phyloP scores from a whole-genome alignment of 2,329 filamentous ascomycete species.

The Dothidotthia symphoricarpi region DNA sequence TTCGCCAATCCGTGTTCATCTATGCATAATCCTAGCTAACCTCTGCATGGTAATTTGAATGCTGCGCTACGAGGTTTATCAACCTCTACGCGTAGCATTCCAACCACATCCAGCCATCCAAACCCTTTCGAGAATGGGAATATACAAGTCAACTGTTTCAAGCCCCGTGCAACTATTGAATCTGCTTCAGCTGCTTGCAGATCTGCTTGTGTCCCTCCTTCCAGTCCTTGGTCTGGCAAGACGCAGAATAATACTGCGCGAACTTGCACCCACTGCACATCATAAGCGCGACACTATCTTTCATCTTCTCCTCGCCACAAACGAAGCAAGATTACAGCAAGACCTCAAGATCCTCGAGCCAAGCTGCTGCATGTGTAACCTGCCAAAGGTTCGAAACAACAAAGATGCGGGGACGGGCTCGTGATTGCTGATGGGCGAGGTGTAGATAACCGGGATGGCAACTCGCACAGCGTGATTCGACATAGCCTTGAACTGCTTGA shows the following conservation, averaged over 20 bases:
- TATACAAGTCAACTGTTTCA: no score
- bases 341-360: constrained; percentile 1
- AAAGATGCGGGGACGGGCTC: neutral
- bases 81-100: no score
- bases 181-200: constrained; percentile 19
- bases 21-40: no score
- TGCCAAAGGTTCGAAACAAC: no score
- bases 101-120: no score
- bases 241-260: constrained; percentile 52
- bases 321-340: constrained; percentile 5
- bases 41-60: no score
- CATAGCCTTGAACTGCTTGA: neutral
- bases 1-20: no score
- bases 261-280: constrained; percentile 49
- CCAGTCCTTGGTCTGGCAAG: constrained; percentile 58
- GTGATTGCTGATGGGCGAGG: constrained; percentile 9
- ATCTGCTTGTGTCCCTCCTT: constrained; percentile 47
- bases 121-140: no score
- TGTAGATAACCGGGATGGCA: constrained; percentile 11
- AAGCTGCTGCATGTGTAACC: no score
- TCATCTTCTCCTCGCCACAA: constrained; percentile 13
- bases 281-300: constrained; percentile 37
- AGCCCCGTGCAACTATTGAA: no score
- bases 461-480: constrained; percentile 9
- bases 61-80: no score